Evolutionary conservation across 1,284 basidiomycete genomes (phyloP), one percentile per base, ranked within the genome.

Genomic region (Microbotryum lychnidis-dioicae): DNA sequence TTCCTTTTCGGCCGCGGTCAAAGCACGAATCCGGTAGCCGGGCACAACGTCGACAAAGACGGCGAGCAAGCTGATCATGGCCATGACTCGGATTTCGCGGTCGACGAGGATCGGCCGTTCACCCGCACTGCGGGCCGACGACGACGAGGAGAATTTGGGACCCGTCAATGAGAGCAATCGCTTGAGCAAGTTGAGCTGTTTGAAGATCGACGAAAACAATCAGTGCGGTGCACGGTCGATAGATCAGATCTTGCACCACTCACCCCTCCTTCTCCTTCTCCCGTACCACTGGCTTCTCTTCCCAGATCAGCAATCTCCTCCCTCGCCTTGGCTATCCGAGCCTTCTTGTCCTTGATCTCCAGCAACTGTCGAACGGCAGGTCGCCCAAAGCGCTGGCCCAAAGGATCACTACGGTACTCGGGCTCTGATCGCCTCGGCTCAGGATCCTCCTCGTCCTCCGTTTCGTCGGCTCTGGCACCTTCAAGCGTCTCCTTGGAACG

Each of bases 11-110:
- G 83, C 83, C 46, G 92, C 94, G 3, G 90, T 91, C 42, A 99
- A 79, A 18, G 85, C 77, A 57, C 96, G 87, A 73, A 99, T 97
- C 37, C 80, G 75, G 69, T 82, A 82, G 8, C 78, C 78, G 46
- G 96, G 96, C 52, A 97, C 84, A 65, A 98, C 83, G 74, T 99
- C 96, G 72, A 91, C 91, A 81, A 91, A 97, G 18, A 98, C 89
- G 12, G 93, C 89, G 29, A 97, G 80, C 73, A 97, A 86, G 18
- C 91, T 96, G 44, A 97, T 79, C 57, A 96, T 82, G 5, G 94
- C 88, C 47, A 97, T 78, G 74, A 88, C 89, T 59, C 94, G 85
- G 67, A 98, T 87, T 29, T 87, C 79, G 45, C 80, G 76, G 69
- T 97, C 91, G 63, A 97, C 92, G 9, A 78, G 73, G 5, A 94